Evolutionary conservation across 176 grass and related monocot species (phyloP).

Genomic region (Lolium rigidum): DNA sequence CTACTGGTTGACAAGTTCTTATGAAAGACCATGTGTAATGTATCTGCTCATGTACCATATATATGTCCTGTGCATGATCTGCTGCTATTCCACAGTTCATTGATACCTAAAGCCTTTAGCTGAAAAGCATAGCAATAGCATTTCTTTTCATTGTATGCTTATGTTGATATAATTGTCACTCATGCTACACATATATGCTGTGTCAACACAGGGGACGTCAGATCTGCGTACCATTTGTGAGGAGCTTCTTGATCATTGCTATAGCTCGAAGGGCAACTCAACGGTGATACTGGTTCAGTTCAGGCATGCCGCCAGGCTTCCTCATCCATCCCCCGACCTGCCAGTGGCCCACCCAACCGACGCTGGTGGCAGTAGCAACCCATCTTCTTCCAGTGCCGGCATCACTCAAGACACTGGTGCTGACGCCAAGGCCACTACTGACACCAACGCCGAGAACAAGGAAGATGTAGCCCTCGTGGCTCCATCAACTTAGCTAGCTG

Average conservation of each 20-base stretch:
- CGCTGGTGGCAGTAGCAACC: neutral
- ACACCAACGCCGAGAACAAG: neutral
- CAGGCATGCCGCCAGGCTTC: neutral
- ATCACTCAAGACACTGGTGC: neutral
- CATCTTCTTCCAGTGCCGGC: too few relatives aligned
- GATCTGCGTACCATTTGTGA: neutral
- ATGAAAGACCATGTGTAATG: neutral
- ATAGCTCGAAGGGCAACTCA: neutral
- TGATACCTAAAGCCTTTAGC: neutral
- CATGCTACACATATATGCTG: neutral
- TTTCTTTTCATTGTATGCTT: neutral
- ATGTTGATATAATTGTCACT: neutral
- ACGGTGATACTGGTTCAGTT: constrained; percentile 36
- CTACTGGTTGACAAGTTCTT: neutral
- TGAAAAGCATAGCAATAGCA: neutral
- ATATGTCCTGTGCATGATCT: neutral
- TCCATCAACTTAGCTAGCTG: neutral
- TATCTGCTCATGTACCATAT: neutral
- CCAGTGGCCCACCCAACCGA: neutral
- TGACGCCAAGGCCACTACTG: neutral
- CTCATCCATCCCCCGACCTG: neutral
- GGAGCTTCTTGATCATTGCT: neutral
- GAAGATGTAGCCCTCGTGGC: neutral
- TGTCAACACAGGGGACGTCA: constrained; percentile 12
- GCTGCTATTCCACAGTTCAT: neutral